Evolutionary conservation across 2,329 filamentous ascomycete genomes (phyloP).

Genomic region (Penicillium sp.): DNA sequence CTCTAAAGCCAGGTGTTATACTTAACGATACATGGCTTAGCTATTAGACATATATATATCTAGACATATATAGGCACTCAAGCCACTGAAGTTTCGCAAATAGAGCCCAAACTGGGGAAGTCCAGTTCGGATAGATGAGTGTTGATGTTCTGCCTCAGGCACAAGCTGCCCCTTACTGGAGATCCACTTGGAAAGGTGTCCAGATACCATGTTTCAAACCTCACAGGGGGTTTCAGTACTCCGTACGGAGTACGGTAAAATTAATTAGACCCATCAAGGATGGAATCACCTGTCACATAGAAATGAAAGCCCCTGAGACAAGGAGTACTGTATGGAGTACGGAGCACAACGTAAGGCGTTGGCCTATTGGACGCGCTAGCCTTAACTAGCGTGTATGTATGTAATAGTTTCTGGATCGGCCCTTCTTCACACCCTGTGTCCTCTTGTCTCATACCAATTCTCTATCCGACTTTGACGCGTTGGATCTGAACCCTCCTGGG

Average conservation of each 20-base stretch:
- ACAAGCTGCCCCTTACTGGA: background rate
- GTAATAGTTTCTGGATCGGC: slow-evolving; percentile 10
- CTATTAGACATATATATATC: background rate
- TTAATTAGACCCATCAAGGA: background rate
- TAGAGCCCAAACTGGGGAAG: background rate
- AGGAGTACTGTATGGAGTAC: background rate
- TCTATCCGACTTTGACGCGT: background rate
- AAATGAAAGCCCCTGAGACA: slow-evolving; percentile 8
- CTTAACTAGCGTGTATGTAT: slow-evolving; percentile 9
- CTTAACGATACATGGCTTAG: background rate
- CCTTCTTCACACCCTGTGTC: slow-evolving; percentile 3
- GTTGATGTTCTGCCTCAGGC: background rate
- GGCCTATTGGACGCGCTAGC: slow-evolving; percentile 7
- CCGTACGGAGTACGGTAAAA: background rate
- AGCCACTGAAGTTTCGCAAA: background rate
- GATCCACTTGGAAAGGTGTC: background rate
- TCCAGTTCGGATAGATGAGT: background rate
- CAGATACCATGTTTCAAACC: background rate
- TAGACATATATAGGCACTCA: background rate
- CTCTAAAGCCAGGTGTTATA: background rate
- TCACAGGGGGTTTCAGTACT: background rate
- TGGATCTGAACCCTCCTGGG: background rate
- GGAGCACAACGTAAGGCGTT: slow-evolving; percentile 1
- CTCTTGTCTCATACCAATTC: slow-evolving; percentile 1
- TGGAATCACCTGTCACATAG: slow-evolving; percentile 1